phyloP scores from a whole-genome alignment of 2,329 filamentous ascomycete genomes.

The Neoscytalidium dimidiatum region DNA sequence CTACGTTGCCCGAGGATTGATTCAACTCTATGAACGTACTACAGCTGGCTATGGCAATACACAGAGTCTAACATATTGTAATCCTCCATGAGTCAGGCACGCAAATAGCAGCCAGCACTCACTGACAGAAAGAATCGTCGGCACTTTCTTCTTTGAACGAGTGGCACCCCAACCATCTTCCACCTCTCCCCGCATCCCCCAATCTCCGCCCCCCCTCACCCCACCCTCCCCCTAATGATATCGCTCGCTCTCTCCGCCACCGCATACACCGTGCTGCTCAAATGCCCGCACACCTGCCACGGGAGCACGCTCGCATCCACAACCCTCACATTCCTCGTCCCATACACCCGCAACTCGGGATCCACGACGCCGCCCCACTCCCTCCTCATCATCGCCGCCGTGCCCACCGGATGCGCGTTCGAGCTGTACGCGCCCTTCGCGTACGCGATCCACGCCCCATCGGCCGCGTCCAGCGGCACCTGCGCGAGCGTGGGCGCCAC shows the following conservation, averaged over 20 bases:
- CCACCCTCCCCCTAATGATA: background rate
- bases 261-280: conserved; percentile 39
- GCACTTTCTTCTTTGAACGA: no score
- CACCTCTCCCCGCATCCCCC: no score
- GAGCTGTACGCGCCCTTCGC: conserved; percentile 25
- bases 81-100: no score
- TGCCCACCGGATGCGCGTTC: conserved; percentile 37
- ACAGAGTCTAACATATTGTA: no score
- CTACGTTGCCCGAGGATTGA: no score
- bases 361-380: conserved; percentile 39
- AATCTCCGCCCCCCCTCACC: background rate
- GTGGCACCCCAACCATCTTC: no score
- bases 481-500: conserved; percentile 24
- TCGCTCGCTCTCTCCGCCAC: conserved; percentile 38
- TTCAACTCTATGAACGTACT: no score
- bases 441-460: conserved; percentile 28
- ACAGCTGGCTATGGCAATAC: no score
- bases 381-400: conserved; percentile 35
- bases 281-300: conserved; percentile 37
- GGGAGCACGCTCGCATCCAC: conserved; percentile 39
- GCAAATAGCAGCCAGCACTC: no score
- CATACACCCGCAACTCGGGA: conserved; percentile 34
- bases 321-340: conserved; percentile 36
- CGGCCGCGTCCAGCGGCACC: conserved; percentile 27
- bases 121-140: no score